These are phyloP conservation scores for Penicillium arizonense DNA, from an alignment of 495 filamentous ascomycete genomes.

Conservation along the genomic window DNA sequence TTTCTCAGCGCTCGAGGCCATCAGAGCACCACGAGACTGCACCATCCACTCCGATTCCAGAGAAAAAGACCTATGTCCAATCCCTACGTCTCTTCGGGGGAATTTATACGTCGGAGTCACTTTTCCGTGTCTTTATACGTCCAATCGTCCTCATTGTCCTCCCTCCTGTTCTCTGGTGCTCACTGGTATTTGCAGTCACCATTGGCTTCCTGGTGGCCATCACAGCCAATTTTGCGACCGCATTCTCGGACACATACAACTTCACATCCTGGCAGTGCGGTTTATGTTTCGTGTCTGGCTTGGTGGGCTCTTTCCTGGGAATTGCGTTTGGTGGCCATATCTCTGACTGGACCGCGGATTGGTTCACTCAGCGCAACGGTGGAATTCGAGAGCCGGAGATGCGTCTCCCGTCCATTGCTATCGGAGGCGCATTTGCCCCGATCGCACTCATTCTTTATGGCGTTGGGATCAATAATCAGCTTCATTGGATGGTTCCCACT, in stretches of 20 bases:
- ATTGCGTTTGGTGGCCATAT: conserved; percentile 49
- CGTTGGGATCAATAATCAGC: conserved; percentile 44
- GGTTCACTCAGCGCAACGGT: conserved; percentile 47
- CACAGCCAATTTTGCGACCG: conserved; percentile 48
- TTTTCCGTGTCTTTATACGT: conserved; percentile 46
- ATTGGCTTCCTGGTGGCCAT: conserved; percentile 55
- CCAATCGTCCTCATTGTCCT: conserved; percentile 46
- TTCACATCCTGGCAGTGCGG: conserved; percentile 50
- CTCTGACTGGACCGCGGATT: conserved; percentile 50
- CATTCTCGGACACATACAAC: conserved; percentile 42
- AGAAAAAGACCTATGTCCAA: no score
- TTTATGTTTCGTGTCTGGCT: conserved; percentile 46
- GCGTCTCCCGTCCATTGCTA: conserved; percentile 43
- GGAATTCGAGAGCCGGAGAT: conserved; percentile 57
- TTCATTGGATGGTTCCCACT: conserved; percentile 57
- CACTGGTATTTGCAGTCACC: conserved; percentile 47
- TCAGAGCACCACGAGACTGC: no score
- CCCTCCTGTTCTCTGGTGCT: conserved; percentile 50
- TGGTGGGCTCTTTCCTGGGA: conserved; percentile 48
- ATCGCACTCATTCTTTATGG: conserved; percentile 50
- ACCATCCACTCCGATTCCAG: no score
- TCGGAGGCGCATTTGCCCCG: conserved; percentile 15
- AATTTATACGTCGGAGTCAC: conserved; percentile 17
- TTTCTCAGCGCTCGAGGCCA: no score
- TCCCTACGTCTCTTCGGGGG: no score